phyloP scores from a whole-genome alignment of 1,284 basidiomycete genomes.

The Athelia psychrophila region DNA sequence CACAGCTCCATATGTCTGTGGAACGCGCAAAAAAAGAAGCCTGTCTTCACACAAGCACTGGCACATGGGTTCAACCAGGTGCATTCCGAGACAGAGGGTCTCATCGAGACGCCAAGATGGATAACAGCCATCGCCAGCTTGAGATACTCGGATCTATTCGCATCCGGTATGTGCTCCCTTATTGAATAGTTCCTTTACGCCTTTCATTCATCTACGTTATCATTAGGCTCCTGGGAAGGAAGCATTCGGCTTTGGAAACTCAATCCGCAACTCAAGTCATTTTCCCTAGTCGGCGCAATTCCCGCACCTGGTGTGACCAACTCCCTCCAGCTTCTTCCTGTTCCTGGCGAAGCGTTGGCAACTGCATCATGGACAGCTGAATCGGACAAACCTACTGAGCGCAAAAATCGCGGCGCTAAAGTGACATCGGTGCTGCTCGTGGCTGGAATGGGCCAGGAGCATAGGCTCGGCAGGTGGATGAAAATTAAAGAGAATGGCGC shows the following conservation, averaged over 20 bases:
- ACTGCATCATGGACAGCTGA: constrained; percentile 38
- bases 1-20: constrained; percentile 86
- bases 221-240: constrained; percentile 89
- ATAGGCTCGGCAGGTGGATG: constrained; percentile 87
- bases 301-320: constrained; percentile 83
- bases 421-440: constrained; percentile 59
- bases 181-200: background rate
- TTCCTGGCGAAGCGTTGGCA: constrained; percentile 50
- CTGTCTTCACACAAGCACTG: constrained; percentile 79
- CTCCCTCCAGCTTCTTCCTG: constrained; percentile 77
- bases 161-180: constrained; percentile 59
- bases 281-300: constrained; percentile 64
- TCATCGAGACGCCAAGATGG: constrained; percentile 82
- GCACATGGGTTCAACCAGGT: constrained; percentile 85
- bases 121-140: constrained; percentile 83
- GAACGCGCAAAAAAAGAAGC: constrained; percentile 95
- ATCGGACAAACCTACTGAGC: constrained; percentile 3
- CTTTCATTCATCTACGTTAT: background rate
- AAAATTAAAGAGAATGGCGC: constrained; percentile 66
- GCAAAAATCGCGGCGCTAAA: constrained; percentile 9
- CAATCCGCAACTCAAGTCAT: constrained; percentile 72
- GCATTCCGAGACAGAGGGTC: constrained; percentile 69
- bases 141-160: constrained; percentile 90
- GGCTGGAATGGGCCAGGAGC: constrained; percentile 85
- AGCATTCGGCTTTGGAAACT: constrained; percentile 88